Conservation (phyloP, 176 grass and related monocot genomes). For the Aegilops sharonensis region DNA sequence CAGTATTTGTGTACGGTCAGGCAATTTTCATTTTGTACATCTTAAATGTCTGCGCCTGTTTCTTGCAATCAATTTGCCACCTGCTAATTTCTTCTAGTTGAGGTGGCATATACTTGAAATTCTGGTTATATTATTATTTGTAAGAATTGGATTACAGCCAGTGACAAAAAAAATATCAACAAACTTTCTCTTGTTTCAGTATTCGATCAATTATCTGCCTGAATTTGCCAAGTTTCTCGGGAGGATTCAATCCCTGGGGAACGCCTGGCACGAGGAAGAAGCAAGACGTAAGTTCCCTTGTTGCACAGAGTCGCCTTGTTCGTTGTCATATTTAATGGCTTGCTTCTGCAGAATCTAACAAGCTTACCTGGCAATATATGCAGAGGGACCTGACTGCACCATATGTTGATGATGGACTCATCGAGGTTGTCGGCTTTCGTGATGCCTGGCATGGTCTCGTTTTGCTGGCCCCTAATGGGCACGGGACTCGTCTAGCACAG, state of each 20-base stretch:
- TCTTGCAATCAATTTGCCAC: background rate
- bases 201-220: constrained; percentile 75
- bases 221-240: constrained; percentile 81
- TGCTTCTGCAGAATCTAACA: background rate
- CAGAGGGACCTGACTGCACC: constrained; percentile 78
- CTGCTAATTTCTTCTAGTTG: background rate
- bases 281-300: constrained; percentile 53
- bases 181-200: constrained; percentile 33
- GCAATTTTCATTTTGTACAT: background rate
- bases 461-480: constrained; percentile 81
- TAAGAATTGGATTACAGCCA: background rate
- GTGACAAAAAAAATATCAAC: background rate
- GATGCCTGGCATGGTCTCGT: constrained; percentile 93
- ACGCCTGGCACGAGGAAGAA: constrained; percentile 44
- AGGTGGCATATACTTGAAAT: background rate
- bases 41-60: background rate
- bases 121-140: background rate
- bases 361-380: constrained; percentile 28
- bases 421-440: constrained; percentile 89
- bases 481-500: constrained; percentile 94
- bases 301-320: background rate
- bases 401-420: constrained; percentile 73
- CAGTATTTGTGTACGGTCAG: too few relatives aligned
- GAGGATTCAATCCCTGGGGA: constrained; percentile 83
- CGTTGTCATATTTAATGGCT: background rate